These are phyloP conservation scores for Xylaria bambusicola DNA, from an alignment of 495 filamentous ascomycete species.

Conservation along the genomic window DNA sequence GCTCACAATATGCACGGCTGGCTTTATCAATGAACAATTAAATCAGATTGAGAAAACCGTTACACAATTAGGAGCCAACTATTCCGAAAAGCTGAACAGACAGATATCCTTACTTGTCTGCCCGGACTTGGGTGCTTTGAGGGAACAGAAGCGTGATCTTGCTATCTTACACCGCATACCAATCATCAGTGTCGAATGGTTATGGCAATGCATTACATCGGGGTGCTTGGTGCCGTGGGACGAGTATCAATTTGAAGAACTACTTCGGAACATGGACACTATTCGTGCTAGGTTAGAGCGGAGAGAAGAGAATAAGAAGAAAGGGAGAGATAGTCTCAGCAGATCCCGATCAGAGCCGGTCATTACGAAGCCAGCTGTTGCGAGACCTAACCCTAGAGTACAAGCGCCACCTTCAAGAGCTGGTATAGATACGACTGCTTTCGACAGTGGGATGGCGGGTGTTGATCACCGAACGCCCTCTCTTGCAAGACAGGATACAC, in stretches of 20 bases:
- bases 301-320: conserved; percentile 16
- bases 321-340: conserved; percentile 13
- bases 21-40: conserved; percentile 81
- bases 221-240: conserved; percentile 42
- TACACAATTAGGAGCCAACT: conserved; percentile 72
- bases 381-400: conserved; percentile 7
- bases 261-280: conserved; percentile 29
- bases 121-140: conserved; percentile 52
- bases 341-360: conserved; percentile 22
- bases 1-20: conserved; percentile 75
- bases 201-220: conserved; percentile 72
- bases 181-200: conserved; percentile 76
- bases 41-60: conserved; percentile 78
- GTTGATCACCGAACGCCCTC: not conserved
- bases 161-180: conserved; percentile 73
- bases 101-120: conserved; percentile 71
- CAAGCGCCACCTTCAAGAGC: conserved; percentile 19
- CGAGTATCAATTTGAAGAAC: conserved; percentile 38
- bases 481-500: not conserved
- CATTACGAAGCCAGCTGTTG: conserved; percentile 4
- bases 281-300: not conserved
- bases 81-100: conserved; percentile 70
- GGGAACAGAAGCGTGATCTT: conserved; percentile 75
- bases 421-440: conserved; percentile 35
- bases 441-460: conserved; percentile 20